Base-by-base conservation (phyloP, 2,329 filamentous ascomycete species). In the Penicillium sclerotiorum region DNA sequence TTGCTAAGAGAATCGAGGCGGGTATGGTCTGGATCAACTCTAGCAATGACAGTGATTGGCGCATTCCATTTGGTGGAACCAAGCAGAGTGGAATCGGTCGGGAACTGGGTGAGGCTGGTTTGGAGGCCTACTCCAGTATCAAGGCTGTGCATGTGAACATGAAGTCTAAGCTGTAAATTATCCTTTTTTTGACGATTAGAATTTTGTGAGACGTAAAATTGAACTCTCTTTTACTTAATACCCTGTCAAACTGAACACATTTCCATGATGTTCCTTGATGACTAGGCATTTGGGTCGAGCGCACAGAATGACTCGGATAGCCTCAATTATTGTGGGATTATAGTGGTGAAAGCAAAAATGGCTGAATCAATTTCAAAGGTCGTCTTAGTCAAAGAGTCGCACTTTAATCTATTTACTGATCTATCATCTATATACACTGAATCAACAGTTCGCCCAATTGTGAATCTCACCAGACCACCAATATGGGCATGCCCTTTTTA, bases 81-180 rank as follows among this genome's bases (percentile, higher is more conserved):
- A 82, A 82, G 67, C 76, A 80, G 66, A 76, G 71, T 56, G 80
- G 80, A 4, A 80, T 81, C 59, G 80, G 80, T 15, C 63, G 79
- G 32, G 80, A 82, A 63, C 62, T 81, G 21, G 80, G 80, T 3
- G 77, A 80, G 63, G 78, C 78, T 36, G 78, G 78, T 1, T 59
- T 82, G 52, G 76, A 78, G 41, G 76, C 76, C n/a, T 82, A 81
- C 38, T 61, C 60, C 2, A 59, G 38, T 27, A 56, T 59, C 3
- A 68, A 69, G 52, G 63, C 64, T 25, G 53, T 69, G 13, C 65
- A 68, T 57, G 64, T 69, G 11, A 69, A 69, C 39, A 57, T 69
- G 62, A 67, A 63, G 20, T 57, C 61, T 13, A 69, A 63, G 53
- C 55, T 69, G 13, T 33, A 27, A 21, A 23, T 11, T 38, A 18